Conservation (phyloP, 2,329 filamentous ascomycete genomes). For the Endoconidiophora polonica region DNA sequence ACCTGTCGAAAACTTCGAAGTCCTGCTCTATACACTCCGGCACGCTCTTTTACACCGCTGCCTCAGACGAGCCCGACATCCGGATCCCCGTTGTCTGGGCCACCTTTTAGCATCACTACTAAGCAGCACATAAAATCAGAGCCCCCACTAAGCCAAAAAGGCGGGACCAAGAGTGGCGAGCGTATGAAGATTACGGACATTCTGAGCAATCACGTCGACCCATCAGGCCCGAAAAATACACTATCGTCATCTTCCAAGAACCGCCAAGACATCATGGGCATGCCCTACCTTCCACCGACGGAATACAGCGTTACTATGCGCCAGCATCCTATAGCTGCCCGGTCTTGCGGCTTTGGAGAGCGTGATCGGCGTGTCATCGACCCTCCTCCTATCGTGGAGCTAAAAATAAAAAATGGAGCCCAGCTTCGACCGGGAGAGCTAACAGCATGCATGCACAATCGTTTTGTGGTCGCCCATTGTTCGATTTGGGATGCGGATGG, state of each 20-base stretch:
- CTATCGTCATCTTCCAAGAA: not conserved
- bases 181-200: constrained; percentile 16
- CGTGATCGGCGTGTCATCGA: constrained; percentile 68
- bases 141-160: not conserved
- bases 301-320: constrained; percentile 42
- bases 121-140: not conserved
- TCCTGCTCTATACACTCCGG: constrained; percentile 3
- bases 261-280: not conserved
- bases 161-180: constrained; percentile 9
- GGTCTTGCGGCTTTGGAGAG: constrained; percentile 71
- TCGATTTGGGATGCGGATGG: constrained; percentile 57
- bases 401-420: constrained; percentile 42
- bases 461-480: constrained; percentile 58
- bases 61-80: not conserved
- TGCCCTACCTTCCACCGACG: not conserved
- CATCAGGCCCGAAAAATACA: not conserved
- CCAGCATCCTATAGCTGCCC: constrained; percentile 61
- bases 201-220: constrained; percentile 9
- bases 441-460: constrained; percentile 29
- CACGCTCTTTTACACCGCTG: constrained; percentile 4
- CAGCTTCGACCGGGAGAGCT: constrained; percentile 35
- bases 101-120: not conserved
- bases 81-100: not conserved
- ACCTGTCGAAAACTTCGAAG: not conserved
- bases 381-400: constrained; percentile 66